Conservation (phyloP, 2,329 filamentous ascomycete species). For the Madurella mycetomatis region DNA sequence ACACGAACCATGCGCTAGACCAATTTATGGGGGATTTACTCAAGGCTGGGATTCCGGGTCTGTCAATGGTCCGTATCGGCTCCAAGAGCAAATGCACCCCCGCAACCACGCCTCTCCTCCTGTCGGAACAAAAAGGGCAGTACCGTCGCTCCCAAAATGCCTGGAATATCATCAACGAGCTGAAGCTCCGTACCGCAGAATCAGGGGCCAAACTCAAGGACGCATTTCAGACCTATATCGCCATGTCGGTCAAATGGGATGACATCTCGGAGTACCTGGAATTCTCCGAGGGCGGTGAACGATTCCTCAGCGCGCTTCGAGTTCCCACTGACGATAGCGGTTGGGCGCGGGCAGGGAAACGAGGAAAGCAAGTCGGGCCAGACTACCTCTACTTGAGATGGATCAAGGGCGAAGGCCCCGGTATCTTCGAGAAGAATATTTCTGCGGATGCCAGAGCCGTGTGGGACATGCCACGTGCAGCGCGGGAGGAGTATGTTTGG, state of each 20-base stretch:
- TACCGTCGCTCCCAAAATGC: slow-evolving; percentile 32
- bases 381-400: slow-evolving; percentile 54
- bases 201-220: slow-evolving; percentile 24
- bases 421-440: slow-evolving; percentile 35
- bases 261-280: slow-evolving; percentile 43
- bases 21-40: slow-evolving; percentile 63
- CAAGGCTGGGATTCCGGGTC: slow-evolving; percentile 49
- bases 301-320: slow-evolving; percentile 54
- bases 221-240: slow-evolving; percentile 15
- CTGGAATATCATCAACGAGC: slow-evolving; percentile 39
- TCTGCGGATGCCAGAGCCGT: slow-evolving; percentile 32
- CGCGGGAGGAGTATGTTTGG: slow-evolving; percentile 34
- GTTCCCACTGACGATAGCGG: slow-evolving; percentile 43
- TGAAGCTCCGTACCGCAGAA: slow-evolving; percentile 35
- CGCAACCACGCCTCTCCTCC: slow-evolving; percentile 43
- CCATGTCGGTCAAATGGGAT: slow-evolving; percentile 10
- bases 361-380: slow-evolving; percentile 40
- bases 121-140: slow-evolving; percentile 38
- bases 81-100: slow-evolving; percentile 54
- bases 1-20: slow-evolving; percentile 64
- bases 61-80: slow-evolving; percentile 58
- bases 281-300: slow-evolving; percentile 47
- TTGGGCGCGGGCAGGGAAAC: slow-evolving; percentile 42
- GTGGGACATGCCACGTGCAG: slow-evolving; percentile 47
- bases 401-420: slow-evolving; percentile 43